A percentile compares a stretch with the other conserved stretches of the same genome.
phyloP scores from a whole-genome alignment of 495 filamentous ascomycete species.

The Aspergillus cavernicola region DNA sequence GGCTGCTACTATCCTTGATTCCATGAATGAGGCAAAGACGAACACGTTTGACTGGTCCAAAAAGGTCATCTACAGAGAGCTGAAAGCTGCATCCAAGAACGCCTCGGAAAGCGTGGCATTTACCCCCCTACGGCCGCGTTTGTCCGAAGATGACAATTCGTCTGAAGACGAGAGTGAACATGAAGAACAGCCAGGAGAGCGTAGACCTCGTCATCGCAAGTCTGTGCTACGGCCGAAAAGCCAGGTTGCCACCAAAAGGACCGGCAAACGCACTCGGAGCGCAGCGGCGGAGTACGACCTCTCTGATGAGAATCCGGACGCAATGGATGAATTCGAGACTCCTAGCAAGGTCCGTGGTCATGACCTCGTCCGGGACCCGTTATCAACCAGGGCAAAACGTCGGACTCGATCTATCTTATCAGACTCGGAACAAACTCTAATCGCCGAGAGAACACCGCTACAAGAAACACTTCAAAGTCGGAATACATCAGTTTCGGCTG shows the following conservation, averaged over 20 bases:
- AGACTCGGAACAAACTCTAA: slow-evolving; percentile 27
- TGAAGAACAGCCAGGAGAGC: slow-evolving; percentile 19
- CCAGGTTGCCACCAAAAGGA: slow-evolving; percentile 37
- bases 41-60: slow-evolving; percentile 39
- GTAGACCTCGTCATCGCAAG: slow-evolving; percentile 35
- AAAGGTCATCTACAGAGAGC: slow-evolving; percentile 44
- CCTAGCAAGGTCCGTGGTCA: slow-evolving; percentile 43
- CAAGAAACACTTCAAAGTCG: slow-evolving; percentile 31
- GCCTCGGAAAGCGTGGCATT: slow-evolving; percentile 24
- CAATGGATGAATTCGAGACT: slow-evolving; percentile 40
- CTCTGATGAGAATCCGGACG: slow-evolving; percentile 36
- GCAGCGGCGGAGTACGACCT: slow-evolving; percentile 28
- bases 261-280: slow-evolving; percentile 47
- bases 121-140: slow-evolving; percentile 33
- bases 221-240: slow-evolving; percentile 52
- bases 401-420: slow-evolving; percentile 34
- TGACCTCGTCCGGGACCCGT: slow-evolving; percentile 42
- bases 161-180: slow-evolving; percentile 39
- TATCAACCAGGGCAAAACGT: slow-evolving; percentile 33
- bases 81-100: slow-evolving; percentile 29
- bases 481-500: slow-evolving; percentile 21
- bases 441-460: slow-evolving; percentile 34
- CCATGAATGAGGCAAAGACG: slow-evolving; percentile 37
- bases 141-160: slow-evolving; percentile 24
- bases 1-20: slow-evolving; percentile 29